These are phyloP conservation scores for Paraconiothyrium sp. DNA, from an alignment of 2,329 filamentous ascomycete species.

Conservation along the genomic window DNA sequence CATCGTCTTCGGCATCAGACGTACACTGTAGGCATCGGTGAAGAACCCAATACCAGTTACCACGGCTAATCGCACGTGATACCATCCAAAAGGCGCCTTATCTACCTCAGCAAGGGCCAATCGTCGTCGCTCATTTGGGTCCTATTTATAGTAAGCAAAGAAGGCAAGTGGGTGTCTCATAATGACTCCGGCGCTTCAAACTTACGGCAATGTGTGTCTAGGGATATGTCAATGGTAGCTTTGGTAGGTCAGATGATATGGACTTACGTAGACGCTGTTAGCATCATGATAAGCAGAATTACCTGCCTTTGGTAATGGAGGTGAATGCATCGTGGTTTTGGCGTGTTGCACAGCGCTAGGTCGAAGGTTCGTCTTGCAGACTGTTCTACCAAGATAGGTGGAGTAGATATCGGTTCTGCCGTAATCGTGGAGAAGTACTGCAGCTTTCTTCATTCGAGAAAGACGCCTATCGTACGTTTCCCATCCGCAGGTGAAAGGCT, in stretches of 20 bases:
- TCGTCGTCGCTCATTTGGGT: slow-evolving; percentile 48
- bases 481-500: slow-evolving; percentile 13
- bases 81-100: slow-evolving; percentile 58
- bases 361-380: background rate
- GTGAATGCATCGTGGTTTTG: slow-evolving; percentile 7
- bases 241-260: background rate
- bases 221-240: slow-evolving; percentile 3
- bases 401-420: background rate
- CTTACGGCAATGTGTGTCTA: slow-evolving; percentile 33
- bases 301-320: slow-evolving; percentile 14
- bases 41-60: slow-evolving; percentile 90
- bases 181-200: background rate
- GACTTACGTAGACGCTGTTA: slow-evolving; percentile 19
- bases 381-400: background rate
- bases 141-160: slow-evolving; percentile 15
- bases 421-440: background rate
- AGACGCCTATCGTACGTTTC: background rate
- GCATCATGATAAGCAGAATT: slow-evolving; percentile 23
- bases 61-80: slow-evolving; percentile 78
- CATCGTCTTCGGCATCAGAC: background rate
- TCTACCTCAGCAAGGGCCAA: slow-evolving; percentile 50
- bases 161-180: background rate
- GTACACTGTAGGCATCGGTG: slow-evolving; percentile 75
- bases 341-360: background rate
- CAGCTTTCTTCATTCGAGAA: background rate